Base-by-base conservation (phyloP, 116 monocot genomes). In the Posidonia oceanica region DNA sequence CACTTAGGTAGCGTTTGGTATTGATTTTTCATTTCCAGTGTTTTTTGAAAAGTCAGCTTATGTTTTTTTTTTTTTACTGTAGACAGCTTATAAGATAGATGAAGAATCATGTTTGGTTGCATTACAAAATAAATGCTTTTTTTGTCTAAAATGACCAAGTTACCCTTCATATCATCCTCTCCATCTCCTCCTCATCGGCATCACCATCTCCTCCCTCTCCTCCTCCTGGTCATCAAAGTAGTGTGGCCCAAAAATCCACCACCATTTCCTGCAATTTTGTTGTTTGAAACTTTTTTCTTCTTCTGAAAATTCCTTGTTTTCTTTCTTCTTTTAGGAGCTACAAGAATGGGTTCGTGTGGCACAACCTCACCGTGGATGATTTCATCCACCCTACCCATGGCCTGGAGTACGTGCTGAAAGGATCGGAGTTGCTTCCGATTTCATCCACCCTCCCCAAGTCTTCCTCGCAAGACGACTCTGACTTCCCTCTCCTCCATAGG, bases 311-410 rank as follows among this genome's bases (percentile, higher is more conserved):
- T 56, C 18, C 20, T 38, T 22, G 29, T 12, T 22, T 23, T 36
- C 23, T 4, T 42, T n/a, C 2, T 39, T 7, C 16, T 65, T 17
- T 39, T 70, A 97, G 89, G 83, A 82, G 87, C 79, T 98, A 98
- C 77, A 89, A 79, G 79, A 92, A 92, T 55, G 93, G 98, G 64
- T 98, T 80, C 63, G 93, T 93, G 69, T 98, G 98, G 98, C 89
- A 98, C 60, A 93, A 98, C 69, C 84, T 98, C 54, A 74, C 84
- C 14, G 84, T 86, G 18, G 86, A 88, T 66, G 93, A 98, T 54
- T 70, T 86, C 70, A 88, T 98, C 59, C 58, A 80, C 69, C 93
- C 93, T 0, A 81, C 77, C 0, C 90, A 78, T 39, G 88, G 93
- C 12, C 44, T 78, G 5, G 98, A 98, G 78, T 88, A 98, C 75